Percentiles rank a stretch among this genome's conserved stretches.
Evolutionary conservation across 208 protist genomes (phyloP).

Genomic region (Trypanosoma theileri): DNA sequence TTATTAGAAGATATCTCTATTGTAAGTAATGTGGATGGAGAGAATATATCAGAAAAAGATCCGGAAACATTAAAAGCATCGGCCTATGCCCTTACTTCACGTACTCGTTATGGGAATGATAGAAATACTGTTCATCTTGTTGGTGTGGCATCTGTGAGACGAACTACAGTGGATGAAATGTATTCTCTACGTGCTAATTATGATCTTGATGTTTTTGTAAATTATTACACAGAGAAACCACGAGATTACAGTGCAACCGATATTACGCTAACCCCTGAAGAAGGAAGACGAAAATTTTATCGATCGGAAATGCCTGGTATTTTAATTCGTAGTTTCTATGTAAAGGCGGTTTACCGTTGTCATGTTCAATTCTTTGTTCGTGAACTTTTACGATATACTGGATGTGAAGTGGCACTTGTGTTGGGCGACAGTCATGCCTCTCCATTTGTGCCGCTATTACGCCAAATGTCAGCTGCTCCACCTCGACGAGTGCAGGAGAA

Average conservation of each 20-base stretch:
- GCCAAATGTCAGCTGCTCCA: conserved; percentile 40
- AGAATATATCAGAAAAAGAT: neutral
- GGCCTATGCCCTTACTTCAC: neutral
- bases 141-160: conserved; percentile 60
- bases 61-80: no score
- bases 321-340: conserved; percentile 68
- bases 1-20: conserved; percentile 23
- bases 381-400: conserved; percentile 65
- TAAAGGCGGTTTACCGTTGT: conserved; percentile 59
- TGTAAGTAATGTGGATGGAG: neutral
- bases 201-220: conserved; percentile 78
- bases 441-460: conserved; percentile 43
- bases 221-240: conserved; percentile 60
- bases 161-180: conserved; percentile 58
- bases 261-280: conserved; percentile 40
- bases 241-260: conserved; percentile 71
- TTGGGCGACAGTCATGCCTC: conserved; percentile 33
- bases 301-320: conserved; percentile 50
- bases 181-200: conserved; percentile 88
- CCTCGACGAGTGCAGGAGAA: conserved; percentile 79
- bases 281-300: conserved; percentile 43
- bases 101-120: neutral
- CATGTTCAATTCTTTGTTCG: conserved; percentile 75
- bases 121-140: conserved; percentile 25
- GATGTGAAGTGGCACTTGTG: conserved; percentile 51